Evolutionary conservation across 306 rosid species (phyloP).

Genomic region (Vigna radiata): DNA sequence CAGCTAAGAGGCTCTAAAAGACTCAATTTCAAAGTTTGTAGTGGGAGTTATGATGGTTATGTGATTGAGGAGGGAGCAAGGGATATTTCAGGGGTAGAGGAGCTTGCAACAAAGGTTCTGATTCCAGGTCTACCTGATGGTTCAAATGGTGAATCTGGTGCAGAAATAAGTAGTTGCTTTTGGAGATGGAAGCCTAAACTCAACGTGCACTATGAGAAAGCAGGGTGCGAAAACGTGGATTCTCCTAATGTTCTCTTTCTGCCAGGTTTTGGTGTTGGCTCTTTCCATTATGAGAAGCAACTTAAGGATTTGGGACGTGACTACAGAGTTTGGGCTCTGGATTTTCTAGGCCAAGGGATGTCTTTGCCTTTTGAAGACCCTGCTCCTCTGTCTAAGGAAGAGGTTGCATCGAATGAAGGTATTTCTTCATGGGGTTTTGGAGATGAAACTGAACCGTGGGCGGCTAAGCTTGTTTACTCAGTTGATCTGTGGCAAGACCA

Average conservation of each 20-base stretch:
- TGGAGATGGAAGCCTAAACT: constrained; percentile 94
- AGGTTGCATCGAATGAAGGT: constrained; percentile 40
- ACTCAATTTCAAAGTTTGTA: constrained; percentile 49
- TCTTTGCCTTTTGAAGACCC: constrained; percentile 92
- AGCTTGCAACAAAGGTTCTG: constrained; percentile 54
- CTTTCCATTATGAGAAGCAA: constrained; percentile 96
- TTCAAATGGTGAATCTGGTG: constrained; percentile 65
- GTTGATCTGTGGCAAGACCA: constrained; percentile 94
- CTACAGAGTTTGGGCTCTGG: constrained; percentile 85
- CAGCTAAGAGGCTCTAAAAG: constrained; percentile 39
- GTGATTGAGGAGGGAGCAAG: constrained; percentile 71
- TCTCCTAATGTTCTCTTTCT: constrained; percentile 82
- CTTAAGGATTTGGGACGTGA: constrained; percentile 89
- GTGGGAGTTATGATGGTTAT: constrained; percentile 69
- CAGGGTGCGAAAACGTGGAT: constrained; percentile 69
- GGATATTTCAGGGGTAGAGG: constrained; percentile 54
- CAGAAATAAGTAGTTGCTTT: constrained; percentile 72
- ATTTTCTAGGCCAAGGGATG: constrained; percentile 97
- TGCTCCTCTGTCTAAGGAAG: constrained; percentile 62
- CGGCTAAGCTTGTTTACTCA: constrained; percentile 90
- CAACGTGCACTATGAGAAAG: constrained; percentile 82
- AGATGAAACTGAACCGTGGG: constrained; percentile 91
- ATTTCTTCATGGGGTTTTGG: constrained; percentile 87
- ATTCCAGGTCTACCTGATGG: constrained; percentile 80
- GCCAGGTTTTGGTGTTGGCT: constrained; percentile 98